Conservation (phyloP, 768 basidiomycete species). For the Tulasnella sp. region DNA sequence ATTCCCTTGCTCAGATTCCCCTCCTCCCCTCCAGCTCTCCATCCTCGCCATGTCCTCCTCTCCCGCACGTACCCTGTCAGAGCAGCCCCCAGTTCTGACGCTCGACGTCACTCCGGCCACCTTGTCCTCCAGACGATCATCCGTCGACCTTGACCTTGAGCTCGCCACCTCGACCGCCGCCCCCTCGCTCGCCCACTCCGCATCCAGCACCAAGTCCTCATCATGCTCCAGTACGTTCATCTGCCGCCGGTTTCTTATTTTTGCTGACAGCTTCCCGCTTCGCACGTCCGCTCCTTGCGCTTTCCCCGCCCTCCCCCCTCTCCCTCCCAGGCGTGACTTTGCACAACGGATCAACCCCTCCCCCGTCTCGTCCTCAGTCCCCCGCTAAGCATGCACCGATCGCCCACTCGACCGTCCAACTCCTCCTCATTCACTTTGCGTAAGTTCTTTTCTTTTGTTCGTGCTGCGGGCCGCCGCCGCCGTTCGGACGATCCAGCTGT, state of each 20-base stretch:
- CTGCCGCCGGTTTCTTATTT: constrained; percentile 15
- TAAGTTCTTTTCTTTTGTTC: constrained; percentile 12
- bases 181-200: not conserved
- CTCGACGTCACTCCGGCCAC: not conserved
- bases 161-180: not conserved
- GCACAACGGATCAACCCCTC: not conserved
- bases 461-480: not conserved
- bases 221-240: constrained; percentile 28
- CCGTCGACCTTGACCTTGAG: not conserved
- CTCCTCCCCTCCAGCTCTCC: not conserved
- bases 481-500: not conserved
- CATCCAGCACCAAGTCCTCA: constrained; percentile 13
- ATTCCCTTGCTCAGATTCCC: constrained; percentile 20
- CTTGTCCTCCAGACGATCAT: not conserved
- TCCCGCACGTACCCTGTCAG: not conserved
- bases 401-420: constrained; percentile 18
- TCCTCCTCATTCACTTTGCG: constrained; percentile 34
- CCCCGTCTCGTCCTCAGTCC: constrained; percentile 1
- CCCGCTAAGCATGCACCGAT: not conserved
- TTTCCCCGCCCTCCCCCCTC: too few species aligned
- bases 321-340: constrained; percentile 22
- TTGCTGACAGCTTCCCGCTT: constrained; percentile 3
- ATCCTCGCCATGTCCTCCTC: constrained; percentile 14
- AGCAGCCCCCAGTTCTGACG: not conserved
- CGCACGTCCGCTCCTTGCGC: constrained; percentile 2